These are phyloP conservation scores for Rhizopogon vinicolor DNA, from an alignment of 768 basidiomycete genomes.

Conservation along the genomic window DNA sequence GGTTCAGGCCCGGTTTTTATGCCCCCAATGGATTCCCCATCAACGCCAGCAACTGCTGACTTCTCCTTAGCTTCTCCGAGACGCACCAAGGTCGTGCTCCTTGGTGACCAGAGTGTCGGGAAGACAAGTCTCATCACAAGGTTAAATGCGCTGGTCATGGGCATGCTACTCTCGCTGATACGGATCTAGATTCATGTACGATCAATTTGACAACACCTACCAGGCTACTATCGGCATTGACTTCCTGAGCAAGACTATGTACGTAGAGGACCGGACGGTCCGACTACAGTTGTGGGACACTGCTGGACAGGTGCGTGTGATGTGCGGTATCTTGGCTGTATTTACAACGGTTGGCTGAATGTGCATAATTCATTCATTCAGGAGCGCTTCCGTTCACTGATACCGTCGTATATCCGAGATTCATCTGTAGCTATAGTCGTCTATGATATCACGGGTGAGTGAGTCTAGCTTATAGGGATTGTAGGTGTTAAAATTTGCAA, in stretches of 20 bases:
- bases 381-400: constrained; percentile 96
- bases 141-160: constrained; percentile 34
- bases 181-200: constrained; percentile 85
- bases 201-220: constrained; percentile 99
- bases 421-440: constrained; percentile 99
- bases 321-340: neutral
- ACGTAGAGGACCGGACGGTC: constrained; percentile 96
- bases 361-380: constrained; percentile 24
- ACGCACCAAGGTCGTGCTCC: constrained; percentile 92
- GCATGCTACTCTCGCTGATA: neutral
- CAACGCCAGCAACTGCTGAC: constrained; percentile 73
- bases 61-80: constrained; percentile 88
- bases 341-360: neutral
- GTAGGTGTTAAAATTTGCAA: constrained; percentile 3
- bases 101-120: constrained; percentile 97
- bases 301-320: constrained; percentile 72
- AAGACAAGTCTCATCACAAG: constrained; percentile 98
- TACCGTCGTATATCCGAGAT: constrained; percentile 98
- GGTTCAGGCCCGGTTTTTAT: neutral
- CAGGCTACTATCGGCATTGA: constrained; percentile 98
- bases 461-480: neutral
- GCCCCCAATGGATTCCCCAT: constrained; percentile 41
- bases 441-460: constrained; percentile 96
- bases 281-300: constrained; percentile 99
- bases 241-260: constrained; percentile 99